Base-by-base conservation (phyloP, 2,329 filamentous ascomycete genomes). In the Fonsecaea pedrosoi region DNA sequence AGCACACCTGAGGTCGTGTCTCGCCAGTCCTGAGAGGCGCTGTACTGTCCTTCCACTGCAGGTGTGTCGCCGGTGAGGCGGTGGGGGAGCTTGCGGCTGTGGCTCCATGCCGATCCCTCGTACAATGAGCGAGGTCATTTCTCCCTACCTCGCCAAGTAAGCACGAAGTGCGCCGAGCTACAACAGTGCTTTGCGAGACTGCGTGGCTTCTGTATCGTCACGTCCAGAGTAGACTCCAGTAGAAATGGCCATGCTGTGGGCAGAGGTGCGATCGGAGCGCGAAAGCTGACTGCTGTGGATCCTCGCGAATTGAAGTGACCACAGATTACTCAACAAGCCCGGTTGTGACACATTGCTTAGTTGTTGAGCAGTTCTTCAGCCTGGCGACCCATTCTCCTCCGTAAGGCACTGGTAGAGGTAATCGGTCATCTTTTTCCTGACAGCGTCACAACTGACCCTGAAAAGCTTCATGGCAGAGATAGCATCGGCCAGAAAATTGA, bases 351-450 rank as follows among this genome's bases (percentile, higher is more conserved):
- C 3, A 25, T 50, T 5, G 18, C 25, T 10, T 10, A 18, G 9
- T 18, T 50, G 45, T 5, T 12, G 25, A 25, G 45, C 5, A 5
- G 45, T 6, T 10, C 21, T 50, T 50, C 45, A 50, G 25, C 10
- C 45, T 5, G 21, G 45, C 9, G 9, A 18, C 9, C 30, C 45
- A 30, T 30, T 30, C 12, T 8, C 21, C 1, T 21, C 9, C 8
- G 54, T 55, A 9, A 55, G 54, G 54, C 54, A 55, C 18, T 55
- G 54, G 35, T 55, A 25, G 15, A 55, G 54, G 13, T 34, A 34
- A 35, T n/a, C 6, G 30, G 30, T 21, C 54, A 55, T 55, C 8
- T n/a, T n/a, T 38, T 35, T 21, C 8, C 54, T 34, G 30, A 55
- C 15, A n/a, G 9, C 10, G 32, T 55, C 54, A 6, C n/a, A n/a